Percentiles rank a stretch among this genome's conserved stretches.
Conservation (phyloP, 2,329 filamentous ascomycete species). For the Epichloe uncinata region DNA sequence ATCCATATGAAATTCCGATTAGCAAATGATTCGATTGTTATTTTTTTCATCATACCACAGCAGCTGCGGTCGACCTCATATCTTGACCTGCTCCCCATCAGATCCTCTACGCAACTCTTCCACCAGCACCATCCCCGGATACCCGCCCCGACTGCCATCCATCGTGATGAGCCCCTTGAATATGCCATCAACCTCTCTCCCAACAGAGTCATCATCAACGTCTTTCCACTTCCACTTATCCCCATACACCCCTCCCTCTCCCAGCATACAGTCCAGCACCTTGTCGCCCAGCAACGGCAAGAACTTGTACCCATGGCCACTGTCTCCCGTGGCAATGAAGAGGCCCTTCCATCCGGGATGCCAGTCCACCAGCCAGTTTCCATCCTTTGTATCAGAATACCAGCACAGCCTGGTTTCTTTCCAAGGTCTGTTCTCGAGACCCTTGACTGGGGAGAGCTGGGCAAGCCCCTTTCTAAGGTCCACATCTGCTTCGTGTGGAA, state of each 20-base stretch:
- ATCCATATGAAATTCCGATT: too few species aligned
- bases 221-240: conserved; percentile 52
- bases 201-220: conserved; percentile 26
- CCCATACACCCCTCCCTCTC: conserved; percentile 35
- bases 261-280: conserved; percentile 41
- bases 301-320: conserved; percentile 57
- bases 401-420: conserved; percentile 53
- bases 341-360: conserved; percentile 47
- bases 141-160: conserved; percentile 39
- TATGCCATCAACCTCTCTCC: conserved; percentile 21
- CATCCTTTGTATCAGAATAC: conserved; percentile 62
- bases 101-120: conserved; percentile 23
- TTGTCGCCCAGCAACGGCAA: conserved; percentile 51
- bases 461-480: conserved; percentile 48
- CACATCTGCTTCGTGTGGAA: conserved; percentile 47
- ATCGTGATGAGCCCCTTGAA: conserved; percentile 31
- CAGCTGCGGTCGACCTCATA: background rate
- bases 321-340: conserved; percentile 50
- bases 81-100: background rate
- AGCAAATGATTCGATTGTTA: too few species aligned
- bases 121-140: conserved; percentile 30
- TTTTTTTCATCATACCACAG: too few species aligned
- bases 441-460: conserved; percentile 43
- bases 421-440: conserved; percentile 47
- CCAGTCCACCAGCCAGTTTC: conserved; percentile 58